These are phyloP conservation scores for Plectranthus barbatus DNA, from an alignment of 257 asterid genomes.

Conservation along the genomic window DNA sequence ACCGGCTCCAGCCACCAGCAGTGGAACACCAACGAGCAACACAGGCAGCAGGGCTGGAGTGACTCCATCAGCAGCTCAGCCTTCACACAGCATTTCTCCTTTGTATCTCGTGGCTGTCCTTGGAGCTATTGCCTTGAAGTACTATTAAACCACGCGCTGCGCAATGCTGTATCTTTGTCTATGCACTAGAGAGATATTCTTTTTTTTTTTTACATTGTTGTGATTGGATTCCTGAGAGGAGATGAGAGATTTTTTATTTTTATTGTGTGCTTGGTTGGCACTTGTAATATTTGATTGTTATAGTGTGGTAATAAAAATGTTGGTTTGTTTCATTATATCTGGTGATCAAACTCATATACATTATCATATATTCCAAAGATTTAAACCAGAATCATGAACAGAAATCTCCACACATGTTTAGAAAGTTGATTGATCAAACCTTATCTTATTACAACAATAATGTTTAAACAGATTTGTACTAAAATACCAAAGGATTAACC, in stretches of 20 bases:
- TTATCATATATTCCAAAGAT: background rate
- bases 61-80: slow-evolving; percentile 41
- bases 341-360: background rate
- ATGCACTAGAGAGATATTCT: slow-evolving; percentile 18
- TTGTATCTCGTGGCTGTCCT: slow-evolving; percentile 22
- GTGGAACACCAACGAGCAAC: slow-evolving; percentile 22
- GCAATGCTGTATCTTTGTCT: background rate
- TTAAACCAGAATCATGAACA: background rate
- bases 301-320: slow-evolving; percentile 11
- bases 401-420: background rate
- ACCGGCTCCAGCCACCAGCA: slow-evolving; percentile 20
- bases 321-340: slow-evolving; percentile 4
- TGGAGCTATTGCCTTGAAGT: slow-evolving; percentile 31
- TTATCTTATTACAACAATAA: too few relatives aligned
- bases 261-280: background rate
- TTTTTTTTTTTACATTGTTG: slow-evolving; percentile 18
- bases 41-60: slow-evolving; percentile 41
- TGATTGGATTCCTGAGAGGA: slow-evolving; percentile 22
- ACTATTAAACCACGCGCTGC: slow-evolving; percentile 5
- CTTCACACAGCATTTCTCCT: slow-evolving; percentile 18
- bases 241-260: background rate
- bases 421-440: background rate
- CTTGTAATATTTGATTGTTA: slow-evolving; percentile 17
- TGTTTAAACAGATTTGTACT: too few relatives aligned
- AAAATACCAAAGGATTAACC: too few relatives aligned